Percentiles rank a stretch among this genome's conserved stretches.
These are phyloP conservation scores for Grammothele lineata DNA, from an alignment of 768 basidiomycete genomes.

Conservation along the genomic window DNA sequence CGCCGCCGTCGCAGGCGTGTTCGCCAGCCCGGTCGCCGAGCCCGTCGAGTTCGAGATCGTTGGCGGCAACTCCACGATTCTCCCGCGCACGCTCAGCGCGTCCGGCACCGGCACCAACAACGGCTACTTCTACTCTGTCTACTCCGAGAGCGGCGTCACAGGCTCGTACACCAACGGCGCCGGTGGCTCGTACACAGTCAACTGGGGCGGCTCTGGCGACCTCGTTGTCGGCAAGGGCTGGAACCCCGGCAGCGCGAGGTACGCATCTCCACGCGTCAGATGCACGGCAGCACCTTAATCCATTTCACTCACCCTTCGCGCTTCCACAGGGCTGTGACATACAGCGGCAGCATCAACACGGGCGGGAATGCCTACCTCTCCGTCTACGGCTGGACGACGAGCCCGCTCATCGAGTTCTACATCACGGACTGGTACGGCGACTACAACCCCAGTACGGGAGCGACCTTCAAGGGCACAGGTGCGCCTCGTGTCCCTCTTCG, in stretches of 20 bases:
- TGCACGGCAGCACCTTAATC: not conserved
- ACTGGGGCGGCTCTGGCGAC: conserved; percentile 31
- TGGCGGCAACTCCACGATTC: conserved; percentile 1
- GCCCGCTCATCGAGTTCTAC: conserved; percentile 46
- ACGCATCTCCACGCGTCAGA: conserved; percentile 21
- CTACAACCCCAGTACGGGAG: conserved; percentile 31
- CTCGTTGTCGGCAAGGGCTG: conserved; percentile 39
- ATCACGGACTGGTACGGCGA: conserved; percentile 38
- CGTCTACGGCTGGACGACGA: conserved; percentile 44
- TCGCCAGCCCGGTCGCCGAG: conserved; percentile 1
- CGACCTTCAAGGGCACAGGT: too few species aligned
- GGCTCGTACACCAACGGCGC: conserved; percentile 31
- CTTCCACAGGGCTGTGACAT: conserved; percentile 32
- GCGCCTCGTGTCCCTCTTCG: too few species aligned
- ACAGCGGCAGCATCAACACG: conserved; percentile 32
- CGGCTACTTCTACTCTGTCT: conserved; percentile 37
- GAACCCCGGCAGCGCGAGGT: conserved; percentile 36
- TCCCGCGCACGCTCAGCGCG: conserved; percentile 16
- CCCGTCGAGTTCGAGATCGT: not conserved
- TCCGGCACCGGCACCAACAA: conserved; percentile 30
- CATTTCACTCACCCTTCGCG: too few species aligned
- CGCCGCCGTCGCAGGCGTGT: not conserved
- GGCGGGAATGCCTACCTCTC: conserved; percentile 41
- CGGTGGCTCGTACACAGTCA: conserved; percentile 30
- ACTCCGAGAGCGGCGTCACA: conserved; percentile 28